Evolutionary conservation across 208 protist genomes (phyloP).

Genomic region (Herpetomonas muscarum): DNA sequence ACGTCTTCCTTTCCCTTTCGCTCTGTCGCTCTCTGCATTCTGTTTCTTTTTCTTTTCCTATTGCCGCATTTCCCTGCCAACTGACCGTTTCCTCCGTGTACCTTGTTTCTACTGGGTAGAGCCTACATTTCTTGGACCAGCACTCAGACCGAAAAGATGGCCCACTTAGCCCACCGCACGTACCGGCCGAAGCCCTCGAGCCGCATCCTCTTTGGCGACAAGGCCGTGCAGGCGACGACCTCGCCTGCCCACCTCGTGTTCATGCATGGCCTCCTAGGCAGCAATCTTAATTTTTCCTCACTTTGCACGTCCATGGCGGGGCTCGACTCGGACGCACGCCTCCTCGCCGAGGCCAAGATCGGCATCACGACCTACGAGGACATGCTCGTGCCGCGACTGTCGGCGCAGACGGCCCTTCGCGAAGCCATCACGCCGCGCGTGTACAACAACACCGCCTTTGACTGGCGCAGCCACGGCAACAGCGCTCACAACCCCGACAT

Average conservation of each 20-base stretch:
- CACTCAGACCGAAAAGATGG: background rate
- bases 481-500: conserved; percentile 29
- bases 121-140: background rate
- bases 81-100: background rate
- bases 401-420: conserved; percentile 2
- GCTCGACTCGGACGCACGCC: conserved; percentile 13
- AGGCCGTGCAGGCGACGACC: conserved; percentile 9
- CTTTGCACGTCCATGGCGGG: conserved; percentile 30
- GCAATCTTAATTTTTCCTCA: conserved; percentile 30
- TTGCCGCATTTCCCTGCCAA: background rate
- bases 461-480: conserved; percentile 50
- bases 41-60: conserved; percentile 1
- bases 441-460: conserved; percentile 27
- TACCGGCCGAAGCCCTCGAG: conserved; percentile 11
- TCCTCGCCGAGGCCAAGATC: conserved; percentile 16
- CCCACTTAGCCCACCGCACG: conserved; percentile 10
- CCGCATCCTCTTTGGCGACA: conserved; percentile 14
- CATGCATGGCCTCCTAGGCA: conserved; percentile 42
- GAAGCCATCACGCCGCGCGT: conserved; percentile 11
- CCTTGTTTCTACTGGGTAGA: background rate
- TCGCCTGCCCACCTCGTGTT: conserved; percentile 40
- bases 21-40: conserved; percentile 4
- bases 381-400: conserved; percentile 2
- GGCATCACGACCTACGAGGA: conserved; percentile 3
- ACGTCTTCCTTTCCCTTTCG: too few species aligned